Base-by-base conservation (phyloP, 371 early-diverging fungal genomes). In the Smittium culicis region DNA sequence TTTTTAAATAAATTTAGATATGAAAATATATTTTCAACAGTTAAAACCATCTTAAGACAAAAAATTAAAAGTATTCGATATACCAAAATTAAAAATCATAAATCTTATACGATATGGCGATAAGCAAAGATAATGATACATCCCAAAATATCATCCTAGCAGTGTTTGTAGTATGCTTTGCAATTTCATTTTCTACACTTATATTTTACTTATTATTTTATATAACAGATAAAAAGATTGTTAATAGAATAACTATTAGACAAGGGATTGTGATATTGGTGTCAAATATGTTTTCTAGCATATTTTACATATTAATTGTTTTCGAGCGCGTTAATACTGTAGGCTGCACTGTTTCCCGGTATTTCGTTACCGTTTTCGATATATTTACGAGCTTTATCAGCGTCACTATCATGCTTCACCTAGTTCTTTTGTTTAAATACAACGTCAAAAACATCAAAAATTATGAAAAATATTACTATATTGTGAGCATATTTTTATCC, bases 381-480 rank as follows among this genome's bases (percentile, higher is more conserved):
- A 5, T 59, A n/a, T 59, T 59, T n/a, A 27, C 60, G 16, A 28
- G 8, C 8, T 59, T 59, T 59, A 59, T 59, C 16, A 59, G 60
- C 25, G 60, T 59, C 16, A 16, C 31, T 11, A 31, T 59, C 28
- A 59, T 31, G 31, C 27, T 59, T 11, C 60, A 59, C 31, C 31
- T 59, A 31, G 8, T 11, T 25, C 31, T 59, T 28, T 8, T 59
- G 11, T 59, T 59, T n/a, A 25, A 27, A 31, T 59, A 59, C n/a
- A 59, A 59, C 8, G n/a, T 59, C 31, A 59, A n/a, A 27, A 27
- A 25, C 14, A 27, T 16, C 28, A 27, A 28, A 16, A 31, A 59
- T 16, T 59, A 59, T 59, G 60, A 59, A 31, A 25, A 31, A 31
- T 25, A 28, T 59, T 59, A 59, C 31, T 59, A 59, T 59, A 31